A percentile compares a stretch with the other conserved stretches of the same genome.
Conservation (phyloP, 192 early-diverging fungal species). For the Chytriomyces sp. region DNA sequence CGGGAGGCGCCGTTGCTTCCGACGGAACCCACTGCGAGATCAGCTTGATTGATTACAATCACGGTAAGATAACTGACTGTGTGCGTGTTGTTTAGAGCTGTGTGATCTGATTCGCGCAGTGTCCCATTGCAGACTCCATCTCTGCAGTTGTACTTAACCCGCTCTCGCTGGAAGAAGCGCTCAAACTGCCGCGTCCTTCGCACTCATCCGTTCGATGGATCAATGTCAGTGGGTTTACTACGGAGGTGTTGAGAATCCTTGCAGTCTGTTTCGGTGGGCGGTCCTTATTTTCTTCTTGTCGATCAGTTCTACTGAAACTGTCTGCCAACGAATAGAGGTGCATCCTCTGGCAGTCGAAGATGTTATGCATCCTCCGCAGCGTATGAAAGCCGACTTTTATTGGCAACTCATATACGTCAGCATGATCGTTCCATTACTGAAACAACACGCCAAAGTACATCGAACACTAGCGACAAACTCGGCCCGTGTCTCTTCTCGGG, state of each 20-base stretch:
- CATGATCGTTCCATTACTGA: constrained; percentile 18
- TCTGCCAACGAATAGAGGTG: constrained; percentile 1
- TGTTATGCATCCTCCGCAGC: constrained; percentile 40
- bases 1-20: too few species aligned
- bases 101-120: too few species aligned
- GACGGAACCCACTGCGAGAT: too few species aligned
- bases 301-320: neutral
- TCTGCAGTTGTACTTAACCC: neutral
- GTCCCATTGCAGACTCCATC: neutral
- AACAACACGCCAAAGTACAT: neutral
- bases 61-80: too few species aligned
- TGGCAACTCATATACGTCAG: neutral
- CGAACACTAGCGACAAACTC: neutral
- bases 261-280: neutral
- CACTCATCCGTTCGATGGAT: constrained; percentile 59
- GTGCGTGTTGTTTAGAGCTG: too few species aligned
- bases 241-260: constrained; percentile 21
- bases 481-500: constrained; percentile 8
- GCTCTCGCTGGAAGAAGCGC: neutral
- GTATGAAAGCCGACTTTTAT: constrained; percentile 33
- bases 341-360: constrained; percentile 50
- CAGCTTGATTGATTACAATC: too few species aligned
- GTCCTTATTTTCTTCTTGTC: neutral
- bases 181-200: constrained; percentile 37
- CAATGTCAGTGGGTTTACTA: constrained; percentile 56